These are phyloP conservation scores for Colletotrichum coccodes DNA, from an alignment of 2,329 filamentous ascomycete genomes.

Conservation along the genomic window DNA sequence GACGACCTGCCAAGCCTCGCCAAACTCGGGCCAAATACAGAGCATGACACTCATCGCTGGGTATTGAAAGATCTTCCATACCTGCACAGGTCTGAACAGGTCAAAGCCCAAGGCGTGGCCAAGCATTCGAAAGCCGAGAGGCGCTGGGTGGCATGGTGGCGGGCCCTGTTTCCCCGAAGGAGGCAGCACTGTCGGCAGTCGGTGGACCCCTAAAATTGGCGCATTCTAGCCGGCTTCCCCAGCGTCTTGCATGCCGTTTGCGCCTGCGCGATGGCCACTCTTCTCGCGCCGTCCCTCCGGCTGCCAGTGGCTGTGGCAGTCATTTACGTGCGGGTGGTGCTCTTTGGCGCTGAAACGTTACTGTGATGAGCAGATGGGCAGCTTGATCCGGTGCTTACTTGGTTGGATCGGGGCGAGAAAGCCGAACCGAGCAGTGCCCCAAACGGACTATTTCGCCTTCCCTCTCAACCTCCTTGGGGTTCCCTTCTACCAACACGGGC, in stretches of 20 bases:
- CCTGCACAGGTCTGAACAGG: too few relatives aligned
- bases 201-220: background rate
- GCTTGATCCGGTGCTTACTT: background rate
- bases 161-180: too few relatives aligned
- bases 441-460: background rate
- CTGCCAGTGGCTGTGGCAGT: background rate
- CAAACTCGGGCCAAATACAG: too few relatives aligned
- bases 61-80: too few relatives aligned
- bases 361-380: background rate
- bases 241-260: too few relatives aligned
- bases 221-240: background rate
- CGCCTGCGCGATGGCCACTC: background rate
- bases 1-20: too few relatives aligned
- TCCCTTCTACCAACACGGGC: background rate
- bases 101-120: too few relatives aligned
- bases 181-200: background rate
- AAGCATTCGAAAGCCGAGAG: too few relatives aligned
- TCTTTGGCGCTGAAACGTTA: constrained; percentile 5
- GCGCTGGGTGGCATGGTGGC: too few relatives aligned
- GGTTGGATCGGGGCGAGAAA: background rate
- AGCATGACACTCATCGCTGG: too few relatives aligned
- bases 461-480: background rate
- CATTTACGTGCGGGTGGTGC: background rate
- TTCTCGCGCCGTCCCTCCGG: background rate
- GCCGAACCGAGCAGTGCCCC: background rate